Evolutionary conservation across 148 eudicot species (phyloP).

Genomic region (Silene conica): DNA sequence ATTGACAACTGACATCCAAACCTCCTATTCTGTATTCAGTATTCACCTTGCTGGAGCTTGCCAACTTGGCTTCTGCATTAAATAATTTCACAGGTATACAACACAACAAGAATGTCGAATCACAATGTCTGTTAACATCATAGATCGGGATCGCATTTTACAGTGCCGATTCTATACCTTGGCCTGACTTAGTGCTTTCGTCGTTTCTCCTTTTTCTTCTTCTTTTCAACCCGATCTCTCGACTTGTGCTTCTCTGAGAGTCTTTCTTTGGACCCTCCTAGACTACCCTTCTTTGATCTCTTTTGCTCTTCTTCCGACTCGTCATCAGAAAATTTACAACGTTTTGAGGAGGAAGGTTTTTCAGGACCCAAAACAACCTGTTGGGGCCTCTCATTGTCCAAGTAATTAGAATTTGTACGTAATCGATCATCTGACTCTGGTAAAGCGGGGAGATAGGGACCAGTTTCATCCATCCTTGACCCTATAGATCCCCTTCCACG

Average conservation of each 20-base stretch:
- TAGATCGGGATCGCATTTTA: background rate
- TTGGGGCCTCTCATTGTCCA: slow-evolving; percentile 20
- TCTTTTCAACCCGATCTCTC: slow-evolving; percentile 50
- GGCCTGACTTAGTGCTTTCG: slow-evolving; percentile 26
- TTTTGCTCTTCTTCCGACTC: slow-evolving; percentile 32
- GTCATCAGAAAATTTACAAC: slow-evolving; percentile 42
- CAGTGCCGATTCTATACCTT: background rate
- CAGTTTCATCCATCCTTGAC: slow-evolving; percentile 93
- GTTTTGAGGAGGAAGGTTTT: slow-evolving; percentile 42
- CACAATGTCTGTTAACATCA: background rate
- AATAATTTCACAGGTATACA: no score
- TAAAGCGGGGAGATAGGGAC: slow-evolving; percentile 59
- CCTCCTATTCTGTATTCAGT: background rate
- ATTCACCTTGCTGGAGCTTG: background rate
- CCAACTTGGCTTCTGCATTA: background rate
- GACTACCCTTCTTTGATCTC: slow-evolving; percentile 18
- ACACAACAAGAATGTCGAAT: background rate
- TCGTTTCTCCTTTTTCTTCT: slow-evolving; percentile 46
- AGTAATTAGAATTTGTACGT: slow-evolving; percentile 17
- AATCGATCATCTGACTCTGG: slow-evolving; percentile 30
- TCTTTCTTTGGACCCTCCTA: slow-evolving; percentile 33
- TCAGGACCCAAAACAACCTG: slow-evolving; percentile 51
- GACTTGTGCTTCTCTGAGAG: slow-evolving; percentile 54
- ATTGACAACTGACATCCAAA: background rate
- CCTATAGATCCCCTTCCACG: slow-evolving; percentile 93